Evolutionary conservation across 495 filamentous ascomycete genomes (phyloP).

Genomic region (Diplogelasinospora grovesii): DNA sequence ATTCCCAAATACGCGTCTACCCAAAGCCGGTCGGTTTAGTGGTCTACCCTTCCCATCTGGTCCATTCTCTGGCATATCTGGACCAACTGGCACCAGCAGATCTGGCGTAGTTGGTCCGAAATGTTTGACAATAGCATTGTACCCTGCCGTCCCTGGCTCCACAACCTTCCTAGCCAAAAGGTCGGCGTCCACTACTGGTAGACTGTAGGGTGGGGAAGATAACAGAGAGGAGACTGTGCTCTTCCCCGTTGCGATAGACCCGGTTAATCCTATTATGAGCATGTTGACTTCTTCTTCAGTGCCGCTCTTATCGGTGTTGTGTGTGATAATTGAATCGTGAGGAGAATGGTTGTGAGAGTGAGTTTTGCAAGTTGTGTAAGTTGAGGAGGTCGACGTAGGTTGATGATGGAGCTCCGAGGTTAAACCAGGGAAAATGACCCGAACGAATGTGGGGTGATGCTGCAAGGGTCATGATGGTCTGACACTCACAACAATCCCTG

Average conservation of each 20-base stretch:
- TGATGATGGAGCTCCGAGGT: too few relatives aligned
- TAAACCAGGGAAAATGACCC: too few relatives aligned
- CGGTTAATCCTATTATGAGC: slow-evolving; percentile 93
- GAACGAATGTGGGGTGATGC: too few relatives aligned
- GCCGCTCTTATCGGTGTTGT: too few relatives aligned
- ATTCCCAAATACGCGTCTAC: slow-evolving; percentile 76
- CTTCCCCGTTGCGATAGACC: slow-evolving; percentile 97
- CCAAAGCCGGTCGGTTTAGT: slow-evolving; percentile 80
- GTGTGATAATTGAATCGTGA: too few relatives aligned
- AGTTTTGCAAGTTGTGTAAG: too few relatives aligned
- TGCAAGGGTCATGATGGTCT: too few relatives aligned
- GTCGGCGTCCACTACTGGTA: slow-evolving; percentile 95
- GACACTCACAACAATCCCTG: too few relatives aligned
- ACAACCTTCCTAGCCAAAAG: slow-evolving; percentile 84
- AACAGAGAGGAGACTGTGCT: slow-evolving; percentile 87
- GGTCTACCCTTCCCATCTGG: slow-evolving; percentile 52
- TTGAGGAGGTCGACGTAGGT: too few relatives aligned
- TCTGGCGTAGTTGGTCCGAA: slow-evolving; percentile 79
- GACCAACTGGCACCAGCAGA: slow-evolving; percentile 54
- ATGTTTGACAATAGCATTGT: slow-evolving; percentile 68
- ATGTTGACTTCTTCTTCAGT: slow-evolving; percentile 47
- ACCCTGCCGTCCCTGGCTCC: slow-evolving; percentile 77
- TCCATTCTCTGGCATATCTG: slow-evolving; percentile 36
- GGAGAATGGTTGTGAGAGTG: too few relatives aligned
- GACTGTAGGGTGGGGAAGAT: slow-evolving; percentile 66